Evolutionary conservation across 1,284 basidiomycete species (phyloP), one percentile per base, ranked within the genome.

Genomic region (Puccinia sorghi): DNA sequence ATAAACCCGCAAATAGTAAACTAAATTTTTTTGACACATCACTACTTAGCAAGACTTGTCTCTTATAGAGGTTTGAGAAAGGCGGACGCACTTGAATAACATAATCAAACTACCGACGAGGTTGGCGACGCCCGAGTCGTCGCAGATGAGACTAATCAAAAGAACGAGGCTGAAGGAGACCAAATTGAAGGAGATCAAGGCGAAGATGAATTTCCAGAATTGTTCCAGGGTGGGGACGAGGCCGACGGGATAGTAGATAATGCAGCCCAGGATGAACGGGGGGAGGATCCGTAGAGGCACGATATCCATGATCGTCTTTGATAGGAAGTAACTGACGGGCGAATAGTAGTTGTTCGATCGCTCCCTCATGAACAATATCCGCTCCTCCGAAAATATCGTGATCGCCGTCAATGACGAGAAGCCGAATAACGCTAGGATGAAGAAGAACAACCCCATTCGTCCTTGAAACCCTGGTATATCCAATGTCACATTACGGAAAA

Each of bases 131-230:
- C 93, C 91, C 15, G 90, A 90, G 84, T 91, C 94, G 56, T 89
- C 88, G 81, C 97, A 91, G 0, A 93, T 90, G 76, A 98, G 92
- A 12, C 92, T 94, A 59, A 99, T 88, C 85, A 94, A 89, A 8
- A 99, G 87, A 52, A 98, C 92, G 63, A 95, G 91, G 82, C 91
- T 93, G 25, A 93, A 93, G 0, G 95, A 94, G 0, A 94, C 92
- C 79, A 98, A 86, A 86, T 97, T 98, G 89, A 98, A 98, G 57
- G 97, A 85, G 13, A 99, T 93, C 41, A 98, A 88, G 1, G 90
- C 92, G 81, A 99, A 89, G 86, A 97, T 90, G 87, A 98, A 98
- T 86, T 97, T 97, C 95, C 96, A 98, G 87, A 97, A 98, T 20
- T 89, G 90, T 0, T 89, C 87, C 5, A 97, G 91, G 7, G 90